Conservation (phyloP, 192 early-diverging fungal genomes). For the Backusella circina region DNA sequence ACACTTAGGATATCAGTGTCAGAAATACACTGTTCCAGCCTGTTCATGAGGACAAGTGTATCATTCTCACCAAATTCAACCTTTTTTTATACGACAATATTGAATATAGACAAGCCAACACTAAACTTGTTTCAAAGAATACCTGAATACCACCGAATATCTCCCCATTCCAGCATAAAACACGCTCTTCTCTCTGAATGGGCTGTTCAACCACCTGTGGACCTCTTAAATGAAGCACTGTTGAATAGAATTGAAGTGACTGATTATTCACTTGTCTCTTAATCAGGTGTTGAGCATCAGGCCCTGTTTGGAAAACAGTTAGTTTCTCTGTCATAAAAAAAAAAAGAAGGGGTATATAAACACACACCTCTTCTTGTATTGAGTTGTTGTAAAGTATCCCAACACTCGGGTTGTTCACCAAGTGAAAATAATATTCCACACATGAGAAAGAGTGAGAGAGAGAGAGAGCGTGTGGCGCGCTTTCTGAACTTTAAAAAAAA, state of each 20-base stretch:
- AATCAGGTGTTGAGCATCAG: conserved; percentile 43
- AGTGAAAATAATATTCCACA: conserved; percentile 57
- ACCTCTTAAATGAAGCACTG: conserved; percentile 74
- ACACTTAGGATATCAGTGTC: conserved; percentile 35
- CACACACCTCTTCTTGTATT: conserved; percentile 56
- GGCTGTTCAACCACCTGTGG: conserved; percentile 54
- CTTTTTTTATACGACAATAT: background rate
- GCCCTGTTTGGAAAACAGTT: conserved; percentile 31
- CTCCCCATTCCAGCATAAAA: conserved; percentile 88
- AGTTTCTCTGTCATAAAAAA: no score
- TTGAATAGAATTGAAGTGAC: conserved; percentile 41
- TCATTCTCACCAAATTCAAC: conserved; percentile 51
- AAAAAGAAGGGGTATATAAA: no score
- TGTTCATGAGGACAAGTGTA: conserved; percentile 38
- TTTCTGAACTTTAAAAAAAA: background rate
- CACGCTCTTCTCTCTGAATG: conserved; percentile 21
- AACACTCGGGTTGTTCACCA: conserved; percentile 13
- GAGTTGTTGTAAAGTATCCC: conserved; percentile 38
- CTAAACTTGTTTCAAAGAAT: background rate
- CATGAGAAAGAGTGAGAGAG: conserved; percentile 22
- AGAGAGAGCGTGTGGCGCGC: background rate
- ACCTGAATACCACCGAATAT: conserved; percentile 77
- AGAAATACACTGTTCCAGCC: conserved; percentile 4
- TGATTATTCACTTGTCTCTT: background rate
- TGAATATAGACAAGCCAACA: background rate